Conservation (phyloP, 345 rosid species). For the Linum tenue region DNA sequence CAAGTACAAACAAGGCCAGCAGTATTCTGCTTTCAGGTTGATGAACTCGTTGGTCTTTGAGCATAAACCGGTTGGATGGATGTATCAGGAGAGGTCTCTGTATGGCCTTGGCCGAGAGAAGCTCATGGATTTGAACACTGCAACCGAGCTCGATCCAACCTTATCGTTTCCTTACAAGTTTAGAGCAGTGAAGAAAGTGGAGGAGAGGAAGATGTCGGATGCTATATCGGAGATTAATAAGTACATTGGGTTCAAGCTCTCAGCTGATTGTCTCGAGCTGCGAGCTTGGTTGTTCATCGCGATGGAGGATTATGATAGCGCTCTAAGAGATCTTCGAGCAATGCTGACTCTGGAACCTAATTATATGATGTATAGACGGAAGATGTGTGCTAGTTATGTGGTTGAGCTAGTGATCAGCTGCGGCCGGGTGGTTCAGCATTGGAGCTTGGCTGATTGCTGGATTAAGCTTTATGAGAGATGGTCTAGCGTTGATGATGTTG, state of each 20-base stretch:
- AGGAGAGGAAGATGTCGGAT: constrained; percentile 49
- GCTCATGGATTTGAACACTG: constrained; percentile 46
- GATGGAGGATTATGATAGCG: constrained; percentile 54
- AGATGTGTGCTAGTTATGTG: constrained; percentile 43
- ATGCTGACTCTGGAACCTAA: constrained; percentile 63
- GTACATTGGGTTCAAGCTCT: constrained; percentile 57
- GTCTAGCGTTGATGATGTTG: constrained; percentile 93
- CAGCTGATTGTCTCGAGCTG: constrained; percentile 71
- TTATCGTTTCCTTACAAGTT: constrained; percentile 71
- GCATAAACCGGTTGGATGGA: constrained; percentile 77
- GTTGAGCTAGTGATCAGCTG: constrained; percentile 35
- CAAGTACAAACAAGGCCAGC: constrained; percentile 64
- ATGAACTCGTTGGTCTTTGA: constrained; percentile 50
- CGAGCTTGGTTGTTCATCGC: constrained; percentile 76
- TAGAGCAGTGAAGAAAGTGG: constrained; percentile 54
- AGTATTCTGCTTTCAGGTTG: constrained; percentile 55
- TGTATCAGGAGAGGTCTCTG: constrained; percentile 82
- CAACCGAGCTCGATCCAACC: constrained; percentile 80
- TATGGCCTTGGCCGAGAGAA: constrained; percentile 55
- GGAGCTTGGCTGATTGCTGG: constrained; percentile 80
- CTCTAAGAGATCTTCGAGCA: constrained; percentile 64
- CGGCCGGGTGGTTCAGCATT: constrained; percentile 28
- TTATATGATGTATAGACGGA: constrained; percentile 52
- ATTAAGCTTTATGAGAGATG: constrained; percentile 76
- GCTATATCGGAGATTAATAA: constrained; percentile 66